Evolutionary conservation across 106 monocot species (phyloP), one percentile per base, ranked within the genome.

Genomic region (Posidonia australis): DNA sequence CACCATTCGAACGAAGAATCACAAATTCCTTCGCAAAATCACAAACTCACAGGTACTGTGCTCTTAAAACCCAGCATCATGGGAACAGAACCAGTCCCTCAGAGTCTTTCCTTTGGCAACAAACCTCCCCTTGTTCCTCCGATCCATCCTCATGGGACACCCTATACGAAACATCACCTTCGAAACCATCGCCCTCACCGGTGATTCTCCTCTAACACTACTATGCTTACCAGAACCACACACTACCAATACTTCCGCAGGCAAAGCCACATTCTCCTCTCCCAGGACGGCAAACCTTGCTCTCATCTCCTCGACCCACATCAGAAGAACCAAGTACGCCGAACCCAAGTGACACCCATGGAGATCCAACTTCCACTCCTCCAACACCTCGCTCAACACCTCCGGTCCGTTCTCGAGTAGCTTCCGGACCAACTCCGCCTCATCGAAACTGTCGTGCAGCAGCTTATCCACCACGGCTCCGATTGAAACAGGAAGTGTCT

Each of bases 171-270:
- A 53, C 79, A 86, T 72, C 44, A 84, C 49, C 74, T 66, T 79
- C 1, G 77, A 80, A n/a, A 84, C 84, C 73, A 94, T 54, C 60
- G 42, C 67, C 58, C 70, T 86, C 16, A 90, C 54, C 10, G 81
- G 83, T 0, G 84, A 86, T 56, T 84, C 72, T 14, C 94, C 89
- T 52, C 59, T 55, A 22, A 48, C 67, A 22, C 54, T 63, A 20
- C 93, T 93, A 31, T 89, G 81, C 61, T 77, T 94, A 1, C 86
- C 89, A 0, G 65, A 69, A 44, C 93, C 94, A 63, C 84, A 89
- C 28, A 94, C 80, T 27, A 94, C 69, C 4, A 77, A 73, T 14
- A 94, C 63, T 41, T 86, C 80, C 31, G 66, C 10, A 2, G 36
- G 36, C 36, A 7, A 7, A 36, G 36, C 36, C 43, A 81, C 76